Evolutionary conservation across 495 filamentous ascomycete species (phyloP).

Genomic region (Penicillium macrosclerotiorum): DNA sequence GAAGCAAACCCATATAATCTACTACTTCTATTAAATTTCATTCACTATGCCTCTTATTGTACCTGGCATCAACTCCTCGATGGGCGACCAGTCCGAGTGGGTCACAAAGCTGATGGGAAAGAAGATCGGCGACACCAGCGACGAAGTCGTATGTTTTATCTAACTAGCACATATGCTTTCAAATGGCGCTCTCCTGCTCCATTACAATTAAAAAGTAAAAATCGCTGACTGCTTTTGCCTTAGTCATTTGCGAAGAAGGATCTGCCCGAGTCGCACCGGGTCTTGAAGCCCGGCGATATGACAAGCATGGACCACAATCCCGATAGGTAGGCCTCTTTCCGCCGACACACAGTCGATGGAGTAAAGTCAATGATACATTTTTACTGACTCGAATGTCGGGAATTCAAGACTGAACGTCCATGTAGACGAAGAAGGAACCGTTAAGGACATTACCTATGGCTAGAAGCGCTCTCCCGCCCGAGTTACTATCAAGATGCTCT

Average conservation of each 20-base stretch:
- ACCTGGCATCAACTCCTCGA: conserved; percentile 61
- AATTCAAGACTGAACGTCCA: conserved; percentile 65
- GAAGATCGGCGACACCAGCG: conserved; percentile 54
- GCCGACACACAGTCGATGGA: not conserved
- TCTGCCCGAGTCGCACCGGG: conserved; percentile 63
- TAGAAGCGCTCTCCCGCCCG: conserved; percentile 7
- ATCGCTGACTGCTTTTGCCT: not conserved
- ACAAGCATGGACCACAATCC: conserved; percentile 61
- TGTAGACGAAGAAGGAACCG: conserved; percentile 67
- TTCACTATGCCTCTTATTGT: conserved; percentile 80
- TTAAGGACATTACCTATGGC: conserved; percentile 62
- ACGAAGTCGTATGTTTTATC: conserved; percentile 45
- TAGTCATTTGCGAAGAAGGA: conserved; percentile 76
- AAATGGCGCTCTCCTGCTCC: no score
- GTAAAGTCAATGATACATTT: not conserved
- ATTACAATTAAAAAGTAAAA: no score
- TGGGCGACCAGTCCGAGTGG: conserved; percentile 63
- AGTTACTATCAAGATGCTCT: not conserved
- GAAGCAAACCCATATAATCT: no score
- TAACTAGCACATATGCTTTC: no score
- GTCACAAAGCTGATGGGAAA: conserved; percentile 73
- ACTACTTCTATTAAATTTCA: not conserved
- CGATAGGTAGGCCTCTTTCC: conserved; percentile 46
- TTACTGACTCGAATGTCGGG: not conserved
- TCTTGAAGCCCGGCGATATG: conserved; percentile 62